Base-by-base conservation (phyloP, 2,329 filamentous ascomycete species). In the Ophiocordyceps polyrhachis-furcata region DNA sequence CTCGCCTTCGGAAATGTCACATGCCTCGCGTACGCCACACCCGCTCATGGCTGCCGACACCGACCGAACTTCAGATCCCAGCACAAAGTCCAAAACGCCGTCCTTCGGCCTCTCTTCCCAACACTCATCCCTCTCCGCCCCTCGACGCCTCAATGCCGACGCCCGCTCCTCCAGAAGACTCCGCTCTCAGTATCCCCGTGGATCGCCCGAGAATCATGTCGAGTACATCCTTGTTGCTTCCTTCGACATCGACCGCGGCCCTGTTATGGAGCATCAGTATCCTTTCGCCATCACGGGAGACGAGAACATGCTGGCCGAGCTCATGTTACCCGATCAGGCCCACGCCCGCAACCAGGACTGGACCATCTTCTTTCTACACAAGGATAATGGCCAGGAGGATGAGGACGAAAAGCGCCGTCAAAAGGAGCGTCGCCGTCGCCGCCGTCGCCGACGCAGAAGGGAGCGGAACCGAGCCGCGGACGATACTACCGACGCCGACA, bases 361-460 rank as follows among this genome's bases (percentile, higher is more conserved):
- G 91, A 98, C 91, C 40, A 94, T 96, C 45, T 98, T 98, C 67
- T 98, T 98, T 59, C 62, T 98, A 46, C 91, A 98, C 66, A 96
- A 96, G 61, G 91, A 98, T 60, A 84, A 81, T 4, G 88, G 78
- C 48, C 78, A 81, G 43, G 81, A 84, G 48, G 83, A 89, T 46
- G 88, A 93, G 48, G 83, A 87, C 28, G 74, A 79, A 46, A 81
- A 85, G 53, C 69, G 69, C 48, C 68, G 66, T 45, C 69, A 69
- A 37, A 79, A 73, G 51, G 66, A 70, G 55, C 68, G 70, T 52
- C 65, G 71, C 53, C 68, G 59, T 45, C 66, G 62, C 51, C 62
- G 63, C 56, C 13, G 31, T 4, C 31, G 31, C 31, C 13, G 31
- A 8, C 69, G 75, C 46, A 69, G 66, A 49, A 67, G 67, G 48